These are phyloP conservation scores for Pythium insidiosum DNA, from an alignment of 352 stramenopile species.

Conservation along the genomic window DNA sequence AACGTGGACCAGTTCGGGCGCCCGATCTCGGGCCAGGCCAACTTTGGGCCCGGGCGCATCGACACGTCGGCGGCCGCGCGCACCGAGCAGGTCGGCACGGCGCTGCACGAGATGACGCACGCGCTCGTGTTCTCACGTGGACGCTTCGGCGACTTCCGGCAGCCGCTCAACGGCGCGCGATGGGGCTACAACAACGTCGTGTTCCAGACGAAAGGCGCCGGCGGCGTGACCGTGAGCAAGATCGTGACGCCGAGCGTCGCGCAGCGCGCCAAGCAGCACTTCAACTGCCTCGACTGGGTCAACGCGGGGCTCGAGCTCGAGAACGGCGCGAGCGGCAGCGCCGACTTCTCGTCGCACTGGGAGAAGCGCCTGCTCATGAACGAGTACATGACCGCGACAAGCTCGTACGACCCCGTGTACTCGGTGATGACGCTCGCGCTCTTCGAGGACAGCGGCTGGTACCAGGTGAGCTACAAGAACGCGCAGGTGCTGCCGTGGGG, in stretches of 20 bases:
- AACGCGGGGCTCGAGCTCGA: conserved; percentile 62
- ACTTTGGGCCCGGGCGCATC: conserved; percentile 62
- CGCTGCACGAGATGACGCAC: conserved; percentile 78
- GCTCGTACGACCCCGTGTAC: conserved; percentile 64
- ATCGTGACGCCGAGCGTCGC: conserved; percentile 69
- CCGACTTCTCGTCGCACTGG: conserved; percentile 67
- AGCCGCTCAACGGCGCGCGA: conserved; percentile 42
- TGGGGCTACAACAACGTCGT: conserved; percentile 71
- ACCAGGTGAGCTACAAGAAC: conserved; percentile 53
- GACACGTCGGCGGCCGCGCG: conserved; percentile 35
- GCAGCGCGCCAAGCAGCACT: conserved; percentile 58
- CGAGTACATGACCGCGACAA: conserved; percentile 81
- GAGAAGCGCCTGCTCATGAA: conserved; percentile 80
- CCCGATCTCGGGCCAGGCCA: conserved; percentile 74
- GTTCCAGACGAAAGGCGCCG: conserved; percentile 24
- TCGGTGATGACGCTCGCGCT: conserved; percentile 63
- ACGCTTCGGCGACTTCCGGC: conserved; percentile 52
- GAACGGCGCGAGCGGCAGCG: conserved; percentile 53
- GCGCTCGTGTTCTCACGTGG: conserved; percentile 65
- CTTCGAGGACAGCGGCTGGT: conserved; percentile 81
- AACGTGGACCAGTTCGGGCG: conserved; percentile 73
- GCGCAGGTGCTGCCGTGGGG: conserved; percentile 63
- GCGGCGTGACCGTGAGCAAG: conserved; percentile 56
- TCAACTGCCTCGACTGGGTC: conserved; percentile 63
- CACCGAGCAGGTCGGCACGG: conserved; percentile 60